phyloP scores from a whole-genome alignment of 2,329 filamentous ascomycete species.

The Alternaria gaisen region DNA sequence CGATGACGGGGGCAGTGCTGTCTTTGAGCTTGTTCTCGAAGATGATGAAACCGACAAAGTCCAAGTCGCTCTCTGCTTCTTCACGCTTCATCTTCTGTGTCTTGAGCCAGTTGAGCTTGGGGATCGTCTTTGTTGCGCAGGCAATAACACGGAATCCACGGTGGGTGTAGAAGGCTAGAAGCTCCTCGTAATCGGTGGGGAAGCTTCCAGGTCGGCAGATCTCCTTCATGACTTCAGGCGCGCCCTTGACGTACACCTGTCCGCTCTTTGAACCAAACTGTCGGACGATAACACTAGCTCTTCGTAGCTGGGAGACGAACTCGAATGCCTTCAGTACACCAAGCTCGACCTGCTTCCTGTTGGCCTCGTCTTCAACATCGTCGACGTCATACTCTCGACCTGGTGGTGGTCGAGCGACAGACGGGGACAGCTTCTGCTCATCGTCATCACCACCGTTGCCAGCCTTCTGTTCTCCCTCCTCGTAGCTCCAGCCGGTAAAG shows the following conservation, averaged over 20 bases:
- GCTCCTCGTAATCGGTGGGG: slow-evolving; percentile 87
- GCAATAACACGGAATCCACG: slow-evolving; percentile 96
- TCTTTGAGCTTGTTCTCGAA: slow-evolving; percentile 99
- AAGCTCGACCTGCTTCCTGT: slow-evolving; percentile 74
- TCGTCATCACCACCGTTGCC: slow-evolving; percentile 72
- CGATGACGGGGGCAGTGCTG: slow-evolving; percentile 80
- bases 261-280: slow-evolving; percentile 86
- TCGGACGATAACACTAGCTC: slow-evolving; percentile 91
- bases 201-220: slow-evolving; percentile 88
- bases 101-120: slow-evolving; percentile 90
- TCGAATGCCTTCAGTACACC: slow-evolving; percentile 93
- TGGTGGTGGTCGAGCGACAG: slow-evolving; percentile 82
- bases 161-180: slow-evolving; percentile 90
- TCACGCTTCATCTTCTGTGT: slow-evolving; percentile 90
- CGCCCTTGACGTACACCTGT: slow-evolving; percentile 93
- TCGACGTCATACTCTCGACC: slow-evolving; percentile 66
- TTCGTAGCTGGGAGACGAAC: slow-evolving; percentile 89
- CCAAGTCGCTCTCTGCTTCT: slow-evolving; percentile 82
- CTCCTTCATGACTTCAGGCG: slow-evolving; percentile 93
- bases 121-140: slow-evolving; percentile 87
- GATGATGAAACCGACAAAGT: slow-evolving; percentile 95
- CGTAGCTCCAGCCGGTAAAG: slow-evolving; percentile 90
- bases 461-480: slow-evolving; percentile 79
- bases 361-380: slow-evolving; percentile 55
- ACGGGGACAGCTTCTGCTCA: slow-evolving; percentile 82